phyloP scores from a whole-genome alignment of 768 basidiomycete genomes.

The Suillus subluteus region DNA sequence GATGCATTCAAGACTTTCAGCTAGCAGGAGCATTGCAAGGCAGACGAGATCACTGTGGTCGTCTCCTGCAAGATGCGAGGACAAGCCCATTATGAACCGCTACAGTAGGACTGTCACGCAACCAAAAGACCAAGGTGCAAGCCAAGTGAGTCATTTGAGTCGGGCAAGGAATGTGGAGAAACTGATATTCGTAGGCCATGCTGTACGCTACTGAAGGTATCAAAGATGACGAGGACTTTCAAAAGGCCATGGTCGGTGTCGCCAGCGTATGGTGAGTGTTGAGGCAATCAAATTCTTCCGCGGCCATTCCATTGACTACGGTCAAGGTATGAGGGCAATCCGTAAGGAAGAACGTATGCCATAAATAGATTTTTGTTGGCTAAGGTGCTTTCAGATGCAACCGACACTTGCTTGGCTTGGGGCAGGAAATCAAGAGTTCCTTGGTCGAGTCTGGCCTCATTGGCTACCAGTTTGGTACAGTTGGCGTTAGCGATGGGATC shows the following conservation, averaged over 20 bases:
- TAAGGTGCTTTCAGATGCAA: constrained; percentile 73
- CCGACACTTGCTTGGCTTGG: constrained; percentile 87
- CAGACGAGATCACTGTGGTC: constrained; percentile 42
- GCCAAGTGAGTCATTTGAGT: constrained; percentile 59
- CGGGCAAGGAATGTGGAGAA: constrained; percentile 5
- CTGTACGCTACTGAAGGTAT: constrained; percentile 98
- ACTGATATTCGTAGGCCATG: constrained; percentile 73
- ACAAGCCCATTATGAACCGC: constrained; percentile 57
- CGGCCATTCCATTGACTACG: constrained; percentile 17
- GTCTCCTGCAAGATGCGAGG: constrained; percentile 41
- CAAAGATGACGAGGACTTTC: constrained; percentile 76
- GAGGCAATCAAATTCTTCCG: constrained; percentile 15
- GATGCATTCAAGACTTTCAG: constrained; percentile 28
- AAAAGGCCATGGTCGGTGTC: constrained; percentile 97
- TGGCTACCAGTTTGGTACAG: constrained; percentile 97
- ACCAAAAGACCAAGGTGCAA: constrained; percentile 94
- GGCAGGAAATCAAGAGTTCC: constrained; percentile 85
- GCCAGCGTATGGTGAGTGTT: constrained; percentile 88
- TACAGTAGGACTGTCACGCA: constrained; percentile 85
- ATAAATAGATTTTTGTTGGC: constrained; percentile 1
- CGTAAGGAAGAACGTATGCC: constrained; percentile 56
- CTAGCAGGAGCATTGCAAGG: constrained; percentile 16
- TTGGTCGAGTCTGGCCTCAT: constrained; percentile 71
- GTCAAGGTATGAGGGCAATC: constrained; percentile 96
- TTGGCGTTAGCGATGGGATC: constrained; percentile 97